phyloP scores from a whole-genome alignment of 2,329 filamentous ascomycete species.

The Aureobasidium sp. region DNA sequence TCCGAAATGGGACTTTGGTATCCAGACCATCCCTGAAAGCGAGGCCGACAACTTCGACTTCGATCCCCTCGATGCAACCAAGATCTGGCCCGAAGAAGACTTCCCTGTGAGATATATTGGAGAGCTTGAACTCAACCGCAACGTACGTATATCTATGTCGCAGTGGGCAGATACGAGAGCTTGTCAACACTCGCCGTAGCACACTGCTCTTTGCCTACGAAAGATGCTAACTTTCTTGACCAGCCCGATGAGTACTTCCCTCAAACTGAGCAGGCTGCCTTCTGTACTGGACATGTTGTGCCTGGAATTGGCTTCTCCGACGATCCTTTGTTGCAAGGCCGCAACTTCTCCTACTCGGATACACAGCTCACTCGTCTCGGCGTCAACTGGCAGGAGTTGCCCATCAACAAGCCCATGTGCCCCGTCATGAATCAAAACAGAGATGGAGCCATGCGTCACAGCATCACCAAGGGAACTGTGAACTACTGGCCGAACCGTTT shows the following conservation, averaged over 20 bases:
- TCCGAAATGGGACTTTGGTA: conserved; percentile 73
- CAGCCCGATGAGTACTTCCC: conserved; percentile 65
- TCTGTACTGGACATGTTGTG: conserved; percentile 72
- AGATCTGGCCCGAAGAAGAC: conserved; percentile 74
- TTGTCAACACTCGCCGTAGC: background rate
- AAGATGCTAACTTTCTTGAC: background rate
- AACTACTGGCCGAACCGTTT: conserved; percentile 77
- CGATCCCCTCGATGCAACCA: conserved; percentile 72
- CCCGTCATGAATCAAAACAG: conserved; percentile 70
- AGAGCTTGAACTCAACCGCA: conserved; percentile 69
- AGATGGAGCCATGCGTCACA: conserved; percentile 65
- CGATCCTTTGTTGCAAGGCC: conserved; percentile 65
- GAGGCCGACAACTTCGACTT: conserved; percentile 73
- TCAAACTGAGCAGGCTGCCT: conserved; percentile 74
- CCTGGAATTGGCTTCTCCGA: conserved; percentile 71
- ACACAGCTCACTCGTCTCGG: conserved; percentile 64
- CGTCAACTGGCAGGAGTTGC: conserved; percentile 67
- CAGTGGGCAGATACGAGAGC: background rate
- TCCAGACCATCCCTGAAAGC: conserved; percentile 67
- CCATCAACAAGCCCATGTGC: conserved; percentile 67
- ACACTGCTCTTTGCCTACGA: background rate
- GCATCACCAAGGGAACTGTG: conserved; percentile 62
- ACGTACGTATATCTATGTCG: conserved; percentile 34
- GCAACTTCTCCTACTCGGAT: conserved; percentile 61
- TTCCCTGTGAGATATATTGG: conserved; percentile 71